Evolutionary conservation across 768 basidiomycete genomes (phyloP), one percentile per base, ranked within the genome.

Genomic region (Naganishia vaughanmartiniae): DNA sequence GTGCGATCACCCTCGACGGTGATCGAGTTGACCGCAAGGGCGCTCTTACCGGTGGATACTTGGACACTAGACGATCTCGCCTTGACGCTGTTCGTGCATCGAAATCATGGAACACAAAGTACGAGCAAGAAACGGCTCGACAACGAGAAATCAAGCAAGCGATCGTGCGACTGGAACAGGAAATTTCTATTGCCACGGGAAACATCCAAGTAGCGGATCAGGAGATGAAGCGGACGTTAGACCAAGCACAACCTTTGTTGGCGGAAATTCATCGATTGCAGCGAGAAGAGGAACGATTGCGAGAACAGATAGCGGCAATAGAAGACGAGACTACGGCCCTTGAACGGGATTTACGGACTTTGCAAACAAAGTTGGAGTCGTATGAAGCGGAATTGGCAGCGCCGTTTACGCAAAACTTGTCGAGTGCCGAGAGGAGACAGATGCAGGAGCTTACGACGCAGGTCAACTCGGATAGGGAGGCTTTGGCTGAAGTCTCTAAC

Each of bases 1-100:
- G 95, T 82, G 93, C 93, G 26, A 98, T 98, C 81, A 99, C 96
- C 0, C 86, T 96, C 46, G 94, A 95, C 74, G 96, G 96, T 58
- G 96, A 99, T 84, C 93, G 92, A 78, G 93, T 95, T 66, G 96
- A 99, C 79, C 87, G 93, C 65, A 97, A 95, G 79, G 96, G 96
- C 72, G 89, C 94, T 1, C 82, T 99, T 57, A 98, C 94, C 0
- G 96, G 96, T 68, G 96, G 96, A 0, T 99, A 91, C 81, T 91
- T 97, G 80, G 96, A 98, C 79, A 85, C 93, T 30, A 87, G 91
- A 14, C 85, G 91, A 55, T 94, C 92, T 11, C 87, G 96, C 17
- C 88, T 98, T 66, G 94, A 97, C 75, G 90, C 87, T 0, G 89
- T 95, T 80, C 89, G 88, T 76, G 85, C 83, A 60, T 88, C 94